Percentiles rank a stretch among this genome's conserved stretches.
phyloP scores from a whole-genome alignment of 805 yeast species.

The Schwanniomyces pseudopolymorphus region DNA sequence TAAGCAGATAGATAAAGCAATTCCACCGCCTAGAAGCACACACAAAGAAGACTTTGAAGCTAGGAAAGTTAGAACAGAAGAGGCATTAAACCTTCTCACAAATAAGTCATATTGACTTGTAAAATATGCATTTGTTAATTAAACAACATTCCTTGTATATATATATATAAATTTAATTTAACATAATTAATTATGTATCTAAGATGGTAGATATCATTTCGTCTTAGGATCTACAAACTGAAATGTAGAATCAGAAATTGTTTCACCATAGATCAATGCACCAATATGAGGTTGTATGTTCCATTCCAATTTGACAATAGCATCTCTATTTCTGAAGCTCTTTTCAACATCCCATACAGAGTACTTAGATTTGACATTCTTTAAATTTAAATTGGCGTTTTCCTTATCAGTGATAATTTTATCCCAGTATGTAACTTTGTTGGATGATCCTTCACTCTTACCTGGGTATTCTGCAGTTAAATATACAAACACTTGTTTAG shows the following conservation, averaged over 20 bases:
- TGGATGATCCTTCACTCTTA: constrained; percentile 41
- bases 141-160: constrained; percentile 5
- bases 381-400: constrained; percentile 56
- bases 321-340: constrained; percentile 59
- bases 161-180: constrained; percentile 4
- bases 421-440: constrained; percentile 90
- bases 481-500: constrained; percentile 92
- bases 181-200: background rate
- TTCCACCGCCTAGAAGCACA: constrained; percentile 15
- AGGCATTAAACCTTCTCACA: constrained; percentile 17
- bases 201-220: background rate
- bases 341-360: constrained; percentile 83
- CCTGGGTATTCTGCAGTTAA: constrained; percentile 80
- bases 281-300: constrained; percentile 93
- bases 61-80: constrained; percentile 23
- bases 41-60: constrained; percentile 18
- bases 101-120: constrained; percentile 1
- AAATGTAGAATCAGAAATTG: constrained; percentile 25
- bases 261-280: constrained; percentile 66
- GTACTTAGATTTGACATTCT: constrained; percentile 65
- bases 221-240: constrained; percentile 26
- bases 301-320: constrained; percentile 76
- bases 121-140: constrained; percentile 5
- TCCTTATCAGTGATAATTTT: constrained; percentile 61
- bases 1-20: constrained; percentile 16